phyloP scores from a whole-genome alignment of 441 rosid species.

The Metrosideros polymorpha region DNA sequence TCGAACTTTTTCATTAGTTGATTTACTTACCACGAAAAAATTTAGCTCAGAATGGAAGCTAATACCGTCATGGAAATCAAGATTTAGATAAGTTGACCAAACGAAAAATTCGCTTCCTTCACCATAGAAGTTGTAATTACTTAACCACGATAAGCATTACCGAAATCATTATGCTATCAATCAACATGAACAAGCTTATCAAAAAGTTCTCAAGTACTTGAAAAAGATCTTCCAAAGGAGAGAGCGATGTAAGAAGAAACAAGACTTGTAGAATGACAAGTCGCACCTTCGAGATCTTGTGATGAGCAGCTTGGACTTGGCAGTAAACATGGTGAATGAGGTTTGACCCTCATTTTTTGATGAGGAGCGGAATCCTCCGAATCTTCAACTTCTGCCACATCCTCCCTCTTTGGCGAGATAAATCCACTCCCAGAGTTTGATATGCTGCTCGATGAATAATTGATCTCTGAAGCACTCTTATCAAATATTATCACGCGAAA shows the following conservation, averaged over 20 bases:
- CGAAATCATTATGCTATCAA: not conserved
- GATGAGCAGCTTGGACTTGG: not conserved
- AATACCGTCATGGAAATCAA: not conserved
- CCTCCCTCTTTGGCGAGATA: not conserved
- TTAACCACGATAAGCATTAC: not conserved
- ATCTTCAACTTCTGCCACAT: not conserved
- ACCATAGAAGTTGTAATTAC: not conserved
- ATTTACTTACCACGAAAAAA: not conserved
- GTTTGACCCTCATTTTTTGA: not conserved
- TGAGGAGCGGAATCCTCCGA: not conserved
- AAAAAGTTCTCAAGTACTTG: not conserved
- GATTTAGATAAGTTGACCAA: not conserved
- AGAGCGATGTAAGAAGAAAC: accelerated
- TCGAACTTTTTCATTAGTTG: not conserved
- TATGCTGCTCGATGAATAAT: not conserved
- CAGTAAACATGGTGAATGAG: not conserved
- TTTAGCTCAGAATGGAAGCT: not conserved
- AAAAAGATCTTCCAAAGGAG: not conserved
- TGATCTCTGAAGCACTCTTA: not conserved
- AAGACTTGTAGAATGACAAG: not conserved
- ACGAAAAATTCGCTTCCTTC: not conserved
- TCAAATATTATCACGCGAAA: not conserved
- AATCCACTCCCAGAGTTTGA: not conserved
- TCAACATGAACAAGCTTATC: not conserved
- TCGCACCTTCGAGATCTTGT: not conserved